Evolutionary conservation across 2,329 filamentous ascomycete genomes (phyloP), one percentile per base, ranked within the genome.

Genomic region (Monosporascus sp.): DNA sequence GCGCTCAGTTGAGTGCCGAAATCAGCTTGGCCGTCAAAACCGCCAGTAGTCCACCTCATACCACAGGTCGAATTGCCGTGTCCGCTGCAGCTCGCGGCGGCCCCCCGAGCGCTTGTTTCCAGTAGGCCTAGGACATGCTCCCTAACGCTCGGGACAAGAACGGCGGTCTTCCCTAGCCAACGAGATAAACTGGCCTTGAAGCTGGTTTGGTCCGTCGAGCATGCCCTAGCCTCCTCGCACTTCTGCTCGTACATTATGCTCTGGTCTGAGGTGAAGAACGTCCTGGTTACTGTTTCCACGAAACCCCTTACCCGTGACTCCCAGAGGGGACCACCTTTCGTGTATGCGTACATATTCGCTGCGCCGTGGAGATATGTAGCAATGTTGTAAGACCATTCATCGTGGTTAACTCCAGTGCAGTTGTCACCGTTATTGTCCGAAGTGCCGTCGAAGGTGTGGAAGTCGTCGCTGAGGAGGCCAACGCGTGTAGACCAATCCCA

Each of bases 401-500:
- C 55, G 37, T 51, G 46, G 53, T 55, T 59, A 31, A 60, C 40
- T 55, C 51, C 62, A 56, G 54, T 65, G 56, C 62, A 68, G 58
- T 72, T 73, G 19, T 69, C 66, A 14, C 48, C 54, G 8, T 58
- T 62, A 9, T 60, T 57, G 50, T 67, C 65, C n/a, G 66, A 64
- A 11, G 70, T 66, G 43, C 72, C 72, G 54, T 76, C 73, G 46
- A 55, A 72, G 26, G 75, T 66, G 50, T 60, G 60, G 53, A 61
- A 71, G n/a, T 68, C 65, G 9, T 61, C 41, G 35, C 63, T 65
- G 52, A 76, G 67, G 44, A 78, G 62, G 2, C 72, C 70, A 31
- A 70, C 62, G n/a, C 60, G 52, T 8, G 62, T 56, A 2, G 67
- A 68, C 74, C 74, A 78, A 44, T 77, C 70, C 54, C 83, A 87